Base-by-base conservation (phyloP, 345 rosid genomes). In the Barbarea vulgaris region DNA sequence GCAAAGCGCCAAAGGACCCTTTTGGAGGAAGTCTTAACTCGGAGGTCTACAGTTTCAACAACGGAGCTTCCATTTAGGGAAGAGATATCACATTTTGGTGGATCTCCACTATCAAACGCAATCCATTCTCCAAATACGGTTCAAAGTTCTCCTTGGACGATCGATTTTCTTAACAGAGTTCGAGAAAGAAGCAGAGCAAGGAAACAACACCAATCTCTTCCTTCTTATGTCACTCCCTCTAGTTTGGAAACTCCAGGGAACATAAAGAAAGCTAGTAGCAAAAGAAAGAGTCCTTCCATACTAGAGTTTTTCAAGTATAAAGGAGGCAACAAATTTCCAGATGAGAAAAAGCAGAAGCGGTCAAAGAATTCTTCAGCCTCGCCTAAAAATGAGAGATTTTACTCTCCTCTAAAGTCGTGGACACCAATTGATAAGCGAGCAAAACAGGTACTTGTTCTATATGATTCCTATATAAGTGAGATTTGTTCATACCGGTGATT, bases 141-240 rank as follows among this genome's bases (percentile, higher is more conserved):
- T 27, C 82, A 82, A 79, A 83, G 89, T 68, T 93, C 98, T 31
- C 97, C 99, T 52, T 96, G 99, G 98, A 91, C 95, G 3, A 79
- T 89, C n/a, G 96, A 88, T 63, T 93, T 93, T 81, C 89, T 96
- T 39, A 96, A 93, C 75, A 82, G 88, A 83, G 81, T 88, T 62
- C 82, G 89, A 76, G 95, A 93, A 80, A 92, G 86, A 82, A 85
- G 91, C 82, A 93, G 82, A 82, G 73, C 77, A 72, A 65, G 78
- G 58, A 28, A 73, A 75, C 85, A 83, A 54, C 89, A 76, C 80
- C 89, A 83, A 72, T 72, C 85, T 67, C 87, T 82, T 84, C 89
- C 90, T 67, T 44, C 75, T 44, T 81, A 80, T 72, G 39, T 79
- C 70, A 61, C 82, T 82, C 51, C 84, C 70, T 78, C 92, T 44